Evolutionary conservation across 192 early-diverging fungal species (phyloP), one percentile per base, ranked within the genome.

Genomic region (Mortierella alpina): DNA sequence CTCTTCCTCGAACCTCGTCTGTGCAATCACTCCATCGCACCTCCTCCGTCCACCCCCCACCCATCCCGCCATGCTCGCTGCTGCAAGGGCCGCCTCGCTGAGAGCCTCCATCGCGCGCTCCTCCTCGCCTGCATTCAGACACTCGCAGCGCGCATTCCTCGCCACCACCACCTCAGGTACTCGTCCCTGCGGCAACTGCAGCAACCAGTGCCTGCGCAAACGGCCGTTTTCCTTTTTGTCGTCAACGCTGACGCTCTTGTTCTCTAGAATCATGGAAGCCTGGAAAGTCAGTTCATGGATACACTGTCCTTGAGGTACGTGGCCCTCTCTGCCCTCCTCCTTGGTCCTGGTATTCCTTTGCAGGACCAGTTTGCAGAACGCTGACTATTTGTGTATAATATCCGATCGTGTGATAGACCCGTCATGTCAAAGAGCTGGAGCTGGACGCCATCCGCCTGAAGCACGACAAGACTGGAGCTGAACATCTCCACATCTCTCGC

Each of bases 401-500:
- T n/a, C n/a, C 31, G 31, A 31, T 31, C 31, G 31, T 31, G 31
- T n/a, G 41, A 61, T 80, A 91, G 82, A 75, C 86, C 6, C 87
- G 87, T 44, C 72, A 71, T 31, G 88, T 97, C 15, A 82, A 85
- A 40, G 95, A 97, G 75, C 90, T 96, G 48, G 90, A 96, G 69
- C 84, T 96, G 39, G 91, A 87, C 23, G 93, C 95, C 0, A 85
- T 95, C 56, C 85, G 88, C 17, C 84, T 97, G 63, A 86, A 89
- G 60, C 96, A 97, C 78, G 81, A 89, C 46, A 73, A 82, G 8
- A 95, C 93, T 6, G 95, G 94, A n/a, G 92, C 95, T 44, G 87
- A 95, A 51, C 95, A 96, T 83, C 84, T 97, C 49, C 97, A 98
- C 75, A 90, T 98, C 45, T 82, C 88, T 22, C 89, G 95, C 57